Conservation (phyloP, 202 grass and related monocot species). For the Zizania palustris region DNA sequence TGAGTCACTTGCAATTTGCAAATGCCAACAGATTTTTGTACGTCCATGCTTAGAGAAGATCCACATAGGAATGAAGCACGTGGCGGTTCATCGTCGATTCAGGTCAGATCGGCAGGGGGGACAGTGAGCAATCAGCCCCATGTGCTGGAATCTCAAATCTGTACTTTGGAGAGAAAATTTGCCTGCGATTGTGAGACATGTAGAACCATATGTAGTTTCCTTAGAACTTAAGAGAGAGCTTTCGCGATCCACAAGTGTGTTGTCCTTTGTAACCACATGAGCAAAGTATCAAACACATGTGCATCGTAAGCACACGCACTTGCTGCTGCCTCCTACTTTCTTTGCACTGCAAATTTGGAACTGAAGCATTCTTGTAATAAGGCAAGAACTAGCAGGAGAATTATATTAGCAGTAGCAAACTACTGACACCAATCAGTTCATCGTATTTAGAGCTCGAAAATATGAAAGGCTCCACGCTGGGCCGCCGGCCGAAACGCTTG, state of each 20-base stretch:
- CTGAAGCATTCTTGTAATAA: neutral
- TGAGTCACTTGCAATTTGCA: conserved; percentile 45
- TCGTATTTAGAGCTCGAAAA: neutral
- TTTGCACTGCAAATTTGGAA: neutral
- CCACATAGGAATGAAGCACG: conserved; percentile 26
- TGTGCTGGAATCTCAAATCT: conserved; percentile 15
- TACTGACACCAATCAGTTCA: neutral
- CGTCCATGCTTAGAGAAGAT: conserved; percentile 24
- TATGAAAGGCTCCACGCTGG: neutral
- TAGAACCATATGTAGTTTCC: neutral
- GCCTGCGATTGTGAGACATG: conserved; percentile 10
- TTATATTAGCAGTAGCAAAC: neutral
- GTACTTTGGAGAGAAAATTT: conserved; percentile 4
- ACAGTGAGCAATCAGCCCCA: conserved; percentile 3
- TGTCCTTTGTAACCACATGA: neutral
- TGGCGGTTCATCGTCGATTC: conserved; percentile 41
- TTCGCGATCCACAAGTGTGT: neutral
- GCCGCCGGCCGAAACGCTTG: neutral
- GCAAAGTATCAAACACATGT: conserved; percentile 2
- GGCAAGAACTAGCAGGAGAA: neutral
- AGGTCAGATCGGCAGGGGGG: conserved; percentile 14
- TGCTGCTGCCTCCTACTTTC: neutral
- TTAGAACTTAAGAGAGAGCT: conserved; percentile 36
- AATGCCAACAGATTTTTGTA: conserved; percentile 12
- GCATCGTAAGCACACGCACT: conserved; percentile 5